These are phyloP conservation scores for Candolleomyces aberdarensis DNA, from an alignment of 768 basidiomycete species.

Conservation along the genomic window DNA sequence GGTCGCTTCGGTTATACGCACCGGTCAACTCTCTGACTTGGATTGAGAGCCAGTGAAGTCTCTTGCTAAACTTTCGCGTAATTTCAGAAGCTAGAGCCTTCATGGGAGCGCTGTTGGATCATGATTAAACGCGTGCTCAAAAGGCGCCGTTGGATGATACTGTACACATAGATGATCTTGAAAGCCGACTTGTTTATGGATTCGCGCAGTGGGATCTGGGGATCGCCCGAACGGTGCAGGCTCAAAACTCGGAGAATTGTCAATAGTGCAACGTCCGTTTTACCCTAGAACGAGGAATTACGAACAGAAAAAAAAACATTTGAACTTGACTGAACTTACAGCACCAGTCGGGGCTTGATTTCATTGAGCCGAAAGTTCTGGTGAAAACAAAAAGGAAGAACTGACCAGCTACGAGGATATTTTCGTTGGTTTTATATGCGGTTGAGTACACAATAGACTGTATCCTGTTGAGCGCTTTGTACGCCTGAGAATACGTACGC, in stretches of 20 bases:
- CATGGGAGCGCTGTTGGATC: conserved; percentile 79
- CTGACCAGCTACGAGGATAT: conserved; percentile 89
- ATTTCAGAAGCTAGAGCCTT: conserved; percentile 97
- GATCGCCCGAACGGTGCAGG: conserved; percentile 48
- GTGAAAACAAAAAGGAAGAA: conserved; percentile 9
- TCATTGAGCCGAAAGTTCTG: conserved; percentile 1
- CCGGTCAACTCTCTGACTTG: conserved; percentile 90
- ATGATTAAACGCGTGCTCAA: background rate
- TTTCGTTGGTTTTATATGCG: conserved; percentile 94
- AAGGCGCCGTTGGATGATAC: background rate
- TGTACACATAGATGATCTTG: conserved; percentile 95
- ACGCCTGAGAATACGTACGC: conserved; percentile 52
- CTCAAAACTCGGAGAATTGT: conserved; percentile 84
- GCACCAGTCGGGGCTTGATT: conserved; percentile 92
- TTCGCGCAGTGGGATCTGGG: conserved; percentile 19
- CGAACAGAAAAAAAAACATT: conserved; percentile 3
- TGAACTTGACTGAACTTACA: conserved; percentile 47
- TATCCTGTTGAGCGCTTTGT: conserved; percentile 83
- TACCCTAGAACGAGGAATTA: conserved; percentile 60
- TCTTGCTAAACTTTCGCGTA: conserved; percentile 86
- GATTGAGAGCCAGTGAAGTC: conserved; percentile 85
- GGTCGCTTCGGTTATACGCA: conserved; percentile 21
- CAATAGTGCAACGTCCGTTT: conserved; percentile 98
- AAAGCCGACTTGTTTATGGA: conserved; percentile 63
- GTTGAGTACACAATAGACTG: conserved; percentile 94